A percentile compares a stretch with the other conserved stretches of the same genome.
Conservation (phyloP, 2,329 filamentous ascomycete genomes). For the Fusarium citri region DNA sequence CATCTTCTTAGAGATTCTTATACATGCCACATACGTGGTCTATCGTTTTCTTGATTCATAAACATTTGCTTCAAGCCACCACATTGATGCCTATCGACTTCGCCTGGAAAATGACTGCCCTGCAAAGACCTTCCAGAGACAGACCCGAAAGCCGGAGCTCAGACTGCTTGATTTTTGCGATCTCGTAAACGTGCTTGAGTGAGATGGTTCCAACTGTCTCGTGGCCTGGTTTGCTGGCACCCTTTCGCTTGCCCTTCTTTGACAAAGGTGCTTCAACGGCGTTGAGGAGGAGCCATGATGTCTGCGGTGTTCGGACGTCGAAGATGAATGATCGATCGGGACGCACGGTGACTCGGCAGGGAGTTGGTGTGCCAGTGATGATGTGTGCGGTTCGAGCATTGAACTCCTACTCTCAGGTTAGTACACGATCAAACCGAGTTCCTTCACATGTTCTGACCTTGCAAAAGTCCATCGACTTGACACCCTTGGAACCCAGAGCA, state of each 20-base stretch:
- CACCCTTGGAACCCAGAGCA: slow-evolving; percentile 94
- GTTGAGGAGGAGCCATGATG: slow-evolving; percentile 87
- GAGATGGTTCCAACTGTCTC: slow-evolving; percentile 87
- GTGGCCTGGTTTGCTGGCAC: slow-evolving; percentile 78
- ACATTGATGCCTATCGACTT: slow-evolving; percentile 81
- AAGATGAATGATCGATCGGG: slow-evolving; percentile 94
- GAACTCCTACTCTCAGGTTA: slow-evolving; percentile 77
- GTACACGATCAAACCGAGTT: slow-evolving; percentile 18
- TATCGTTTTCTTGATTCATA: slow-evolving; percentile 3
- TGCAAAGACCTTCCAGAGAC: slow-evolving; percentile 77
- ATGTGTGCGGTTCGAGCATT: slow-evolving; percentile 94
- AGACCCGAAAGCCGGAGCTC: slow-evolving; percentile 80
- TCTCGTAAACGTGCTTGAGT: slow-evolving; percentile 97
- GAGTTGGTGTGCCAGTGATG: slow-evolving; percentile 83
- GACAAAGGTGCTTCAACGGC: slow-evolving; percentile 77
- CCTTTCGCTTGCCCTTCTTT: slow-evolving; percentile 83
- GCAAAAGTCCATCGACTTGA: slow-evolving; percentile 99
- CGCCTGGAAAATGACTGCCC: slow-evolving; percentile 78
- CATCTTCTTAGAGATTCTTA: slow-evolving; percentile 23
- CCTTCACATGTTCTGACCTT: slow-evolving; percentile 71
- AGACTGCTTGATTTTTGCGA: slow-evolving; percentile 93
- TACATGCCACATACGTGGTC: slow-evolving; percentile 32
- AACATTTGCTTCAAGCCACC: slow-evolving; percentile 62
- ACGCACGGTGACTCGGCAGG: slow-evolving; percentile 89
- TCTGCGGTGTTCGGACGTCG: slow-evolving; percentile 93